These are phyloP conservation scores for Cordia subcordata DNA, from an alignment of 257 asterid species.

Conservation along the genomic window DNA sequence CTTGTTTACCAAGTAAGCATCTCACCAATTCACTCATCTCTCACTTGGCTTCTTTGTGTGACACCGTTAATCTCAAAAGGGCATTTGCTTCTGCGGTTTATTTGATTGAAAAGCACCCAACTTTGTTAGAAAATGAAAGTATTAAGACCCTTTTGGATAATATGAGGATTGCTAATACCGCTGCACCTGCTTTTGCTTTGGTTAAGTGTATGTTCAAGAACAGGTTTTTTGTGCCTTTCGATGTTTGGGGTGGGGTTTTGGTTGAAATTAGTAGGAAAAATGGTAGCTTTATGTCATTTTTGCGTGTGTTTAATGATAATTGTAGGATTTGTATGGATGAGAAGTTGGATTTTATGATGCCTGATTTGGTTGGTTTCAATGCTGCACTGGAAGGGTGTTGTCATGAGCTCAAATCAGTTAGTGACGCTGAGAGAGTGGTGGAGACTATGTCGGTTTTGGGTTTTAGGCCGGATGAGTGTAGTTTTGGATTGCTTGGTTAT, in stretches of 20 bases:
- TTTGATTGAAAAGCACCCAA: slow-evolving; percentile 70
- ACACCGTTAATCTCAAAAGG: slow-evolving; percentile 71
- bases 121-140: slow-evolving; percentile 48
- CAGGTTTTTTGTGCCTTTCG: slow-evolving; percentile 79
- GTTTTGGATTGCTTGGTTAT: slow-evolving; percentile 73
- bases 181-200: slow-evolving; percentile 86
- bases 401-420: slow-evolving; percentile 56
- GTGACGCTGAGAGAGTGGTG: slow-evolving; percentile 66
- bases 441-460: slow-evolving; percentile 77
- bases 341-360: slow-evolving; percentile 59
- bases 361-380: slow-evolving; percentile 76
- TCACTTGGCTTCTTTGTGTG: slow-evolving; percentile 56
- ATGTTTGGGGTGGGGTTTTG: slow-evolving; percentile 62
- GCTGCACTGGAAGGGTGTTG: slow-evolving; percentile 82
- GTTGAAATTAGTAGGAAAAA: slow-evolving; percentile 59
- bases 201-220: slow-evolving; percentile 75
- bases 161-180: slow-evolving; percentile 51
- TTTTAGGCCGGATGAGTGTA: slow-evolving; percentile 63
- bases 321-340: slow-evolving; percentile 74
- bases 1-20: slow-evolving; percentile 67
- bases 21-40: slow-evolving; percentile 60
- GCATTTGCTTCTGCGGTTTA: slow-evolving; percentile 74
- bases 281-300: slow-evolving; percentile 59
- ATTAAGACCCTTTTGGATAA: slow-evolving; percentile 56
- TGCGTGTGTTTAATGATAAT: slow-evolving; percentile 62